phyloP scores from a whole-genome alignment of 192 early-diverging fungal genomes.

The Coemansia sp. region DNA sequence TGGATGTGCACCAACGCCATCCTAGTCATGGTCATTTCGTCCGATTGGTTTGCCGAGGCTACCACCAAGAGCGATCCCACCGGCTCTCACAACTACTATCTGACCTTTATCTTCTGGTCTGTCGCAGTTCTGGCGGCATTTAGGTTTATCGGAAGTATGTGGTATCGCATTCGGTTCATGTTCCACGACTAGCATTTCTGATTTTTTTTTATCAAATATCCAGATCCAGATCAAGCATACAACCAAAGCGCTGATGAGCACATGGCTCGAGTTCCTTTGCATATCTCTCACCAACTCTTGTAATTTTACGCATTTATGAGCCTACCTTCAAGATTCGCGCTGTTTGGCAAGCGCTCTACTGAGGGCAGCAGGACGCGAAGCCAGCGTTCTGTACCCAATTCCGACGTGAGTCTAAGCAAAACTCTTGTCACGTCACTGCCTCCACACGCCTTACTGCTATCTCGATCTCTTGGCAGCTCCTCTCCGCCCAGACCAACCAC shows the following conservation, averaged over 20 bases:
- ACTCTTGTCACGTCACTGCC: too few species aligned
- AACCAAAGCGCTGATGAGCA: too few species aligned
- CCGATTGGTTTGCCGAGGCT: constrained; percentile 51
- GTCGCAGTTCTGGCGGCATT: constrained; percentile 73
- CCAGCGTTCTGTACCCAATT: background rate
- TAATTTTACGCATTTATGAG: constrained; percentile 11
- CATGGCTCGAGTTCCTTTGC: background rate
- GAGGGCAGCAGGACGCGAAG: background rate
- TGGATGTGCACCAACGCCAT: constrained; percentile 89
- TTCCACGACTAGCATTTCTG: constrained; percentile 32
- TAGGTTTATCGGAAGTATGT: constrained; percentile 74
- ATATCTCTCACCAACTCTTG: background rate
- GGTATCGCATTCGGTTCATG: constrained; percentile 70
- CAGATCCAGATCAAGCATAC: background rate
- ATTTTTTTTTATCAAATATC: background rate
- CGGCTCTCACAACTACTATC: constrained; percentile 72
- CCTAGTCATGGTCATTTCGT: constrained; percentile 74
- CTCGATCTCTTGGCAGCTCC: background rate
- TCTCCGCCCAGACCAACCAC: background rate
- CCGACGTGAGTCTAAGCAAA: background rate
- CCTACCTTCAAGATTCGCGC: background rate
- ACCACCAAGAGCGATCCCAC: constrained; percentile 36
- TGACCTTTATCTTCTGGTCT: constrained; percentile 87
- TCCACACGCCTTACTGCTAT: background rate
- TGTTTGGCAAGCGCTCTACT: constrained; percentile 4